Conservation (phyloP, 371 early-diverging fungal genomes). For the Haplosporangium sp. region DNA sequence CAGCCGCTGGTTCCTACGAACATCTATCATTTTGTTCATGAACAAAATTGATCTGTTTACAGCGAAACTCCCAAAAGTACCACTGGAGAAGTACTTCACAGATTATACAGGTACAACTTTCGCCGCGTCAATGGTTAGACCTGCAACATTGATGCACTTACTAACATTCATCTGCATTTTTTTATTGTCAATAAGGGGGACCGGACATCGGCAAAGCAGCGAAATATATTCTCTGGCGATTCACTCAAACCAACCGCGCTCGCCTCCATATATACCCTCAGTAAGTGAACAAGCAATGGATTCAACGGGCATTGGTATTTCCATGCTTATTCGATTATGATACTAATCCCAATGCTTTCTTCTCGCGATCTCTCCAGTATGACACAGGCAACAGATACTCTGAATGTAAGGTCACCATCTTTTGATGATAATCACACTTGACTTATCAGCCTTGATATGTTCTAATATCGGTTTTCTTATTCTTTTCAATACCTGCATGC, state of each 20-base stretch:
- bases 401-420: conserved; percentile 64
- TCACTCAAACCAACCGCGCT: conserved; percentile 79
- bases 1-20: conserved; percentile 71
- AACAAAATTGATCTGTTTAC: conserved; percentile 82
- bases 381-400: conserved; percentile 83
- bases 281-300: conserved; percentile 57
- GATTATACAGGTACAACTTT: conserved; percentile 64
- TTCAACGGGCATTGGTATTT: not conserved
- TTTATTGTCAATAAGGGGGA: conserved; percentile 61
- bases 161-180: not conserved
- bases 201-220: conserved; percentile 76
- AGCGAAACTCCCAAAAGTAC: conserved; percentile 64
- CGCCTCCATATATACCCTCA: conserved; percentile 84
- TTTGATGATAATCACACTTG: too few species aligned
- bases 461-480: too few species aligned
- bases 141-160: not conserved
- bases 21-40: conserved; percentile 77
- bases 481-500: too few species aligned
- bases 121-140: too few species aligned
- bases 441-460: too few species aligned
- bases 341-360: not conserved
- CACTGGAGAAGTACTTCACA: conserved; percentile 66
- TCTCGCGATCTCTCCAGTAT: conserved; percentile 56
- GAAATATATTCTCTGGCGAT: conserved; percentile 85
- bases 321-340: too few species aligned